A percentile compares a stretch with the other conserved stretches of the same genome.
Conservation (phyloP, 2,329 filamentous ascomycete species). For the Talaromyces sp. region DNA sequence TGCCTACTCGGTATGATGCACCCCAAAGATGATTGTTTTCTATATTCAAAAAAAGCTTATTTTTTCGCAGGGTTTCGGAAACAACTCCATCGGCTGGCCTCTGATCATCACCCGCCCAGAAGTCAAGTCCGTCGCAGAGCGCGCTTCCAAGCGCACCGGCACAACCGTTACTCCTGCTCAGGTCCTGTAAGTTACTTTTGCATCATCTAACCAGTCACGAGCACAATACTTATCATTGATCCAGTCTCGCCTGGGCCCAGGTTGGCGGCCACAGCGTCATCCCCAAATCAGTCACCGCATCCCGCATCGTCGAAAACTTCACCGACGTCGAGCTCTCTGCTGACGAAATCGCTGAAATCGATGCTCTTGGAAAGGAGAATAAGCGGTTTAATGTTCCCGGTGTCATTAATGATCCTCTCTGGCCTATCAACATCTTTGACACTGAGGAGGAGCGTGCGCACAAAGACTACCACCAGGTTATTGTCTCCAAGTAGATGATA, state of each 20-base stretch:
- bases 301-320: slow-evolving; percentile 44
- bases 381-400: slow-evolving; percentile 39
- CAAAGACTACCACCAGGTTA: slow-evolving; percentile 48
- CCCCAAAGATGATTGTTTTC: neutral
- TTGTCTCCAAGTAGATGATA: slow-evolving; percentile 5
- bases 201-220: neutral
- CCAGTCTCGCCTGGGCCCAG: slow-evolving; percentile 40
- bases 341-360: slow-evolving; percentile 38
- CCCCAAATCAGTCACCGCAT: slow-evolving; percentile 43
- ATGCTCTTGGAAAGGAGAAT: slow-evolving; percentile 31
- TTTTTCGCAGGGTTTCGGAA: slow-evolving; percentile 51
- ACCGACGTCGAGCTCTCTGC: slow-evolving; percentile 40
- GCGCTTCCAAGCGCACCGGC: slow-evolving; percentile 40
- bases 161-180: slow-evolving; percentile 35
- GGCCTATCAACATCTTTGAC: slow-evolving; percentile 57
- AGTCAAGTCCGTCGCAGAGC: slow-evolving; percentile 62
- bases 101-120: slow-evolving; percentile 62
- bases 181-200: slow-evolving; percentile 29
- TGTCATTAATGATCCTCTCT: slow-evolving; percentile 47
- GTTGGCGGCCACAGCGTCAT: slow-evolving; percentile 41
- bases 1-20: slow-evolving; percentile 55
- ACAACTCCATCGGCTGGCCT: slow-evolving; percentile 59
- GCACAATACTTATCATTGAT: neutral
- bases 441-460: slow-evolving; percentile 51
- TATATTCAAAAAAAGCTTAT: slow-evolving; percentile 5